These are phyloP conservation scores for Orobanche coerulescens DNA, from an alignment of 257 asterid species.

Conservation along the genomic window DNA sequence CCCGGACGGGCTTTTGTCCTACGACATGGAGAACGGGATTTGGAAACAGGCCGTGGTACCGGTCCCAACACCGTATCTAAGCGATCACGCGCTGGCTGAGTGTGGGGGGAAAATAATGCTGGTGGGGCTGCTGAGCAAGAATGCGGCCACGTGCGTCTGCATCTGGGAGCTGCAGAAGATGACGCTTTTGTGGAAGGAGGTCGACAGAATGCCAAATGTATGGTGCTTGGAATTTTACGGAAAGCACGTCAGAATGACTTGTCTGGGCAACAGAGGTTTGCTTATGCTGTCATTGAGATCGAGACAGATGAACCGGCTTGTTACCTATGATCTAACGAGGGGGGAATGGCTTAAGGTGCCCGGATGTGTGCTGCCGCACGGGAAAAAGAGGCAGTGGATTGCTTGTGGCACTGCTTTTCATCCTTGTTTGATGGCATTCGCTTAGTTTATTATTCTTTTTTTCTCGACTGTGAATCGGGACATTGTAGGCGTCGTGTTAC, in stretches of 20 bases:
- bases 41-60: conserved; percentile 81
- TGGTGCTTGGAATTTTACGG: conserved; percentile 99
- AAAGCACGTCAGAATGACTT: conserved; percentile 92
- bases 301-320: conserved; percentile 74
- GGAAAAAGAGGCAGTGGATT: conserved; percentile 76
- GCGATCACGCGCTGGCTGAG: conserved; percentile 70
- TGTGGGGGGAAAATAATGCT: conserved; percentile 80
- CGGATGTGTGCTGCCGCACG: conserved; percentile 62
- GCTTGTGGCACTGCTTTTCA: conserved; percentile 84
- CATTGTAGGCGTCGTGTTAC: not conserved
- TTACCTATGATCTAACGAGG: conserved; percentile 54
- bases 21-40: conserved; percentile 46
- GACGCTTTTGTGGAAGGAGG: conserved; percentile 99
- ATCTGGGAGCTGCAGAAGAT: conserved; percentile 98
- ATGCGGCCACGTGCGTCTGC: conserved; percentile 92
- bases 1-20: conserved; percentile 79
- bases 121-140: conserved; percentile 81
- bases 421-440: conserved; percentile 74
- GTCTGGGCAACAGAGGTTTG: conserved; percentile 89
- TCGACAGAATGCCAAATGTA: conserved; percentile 99
- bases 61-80: conserved; percentile 45
- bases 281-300: conserved; percentile 83
- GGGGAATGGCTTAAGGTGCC: conserved; percentile 94
- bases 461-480: not conserved
- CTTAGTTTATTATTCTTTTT: conserved; percentile 28